These are phyloP conservation scores for Fragaria vesca DNA, from an alignment of 306 rosid species.

Conservation along the genomic window DNA sequence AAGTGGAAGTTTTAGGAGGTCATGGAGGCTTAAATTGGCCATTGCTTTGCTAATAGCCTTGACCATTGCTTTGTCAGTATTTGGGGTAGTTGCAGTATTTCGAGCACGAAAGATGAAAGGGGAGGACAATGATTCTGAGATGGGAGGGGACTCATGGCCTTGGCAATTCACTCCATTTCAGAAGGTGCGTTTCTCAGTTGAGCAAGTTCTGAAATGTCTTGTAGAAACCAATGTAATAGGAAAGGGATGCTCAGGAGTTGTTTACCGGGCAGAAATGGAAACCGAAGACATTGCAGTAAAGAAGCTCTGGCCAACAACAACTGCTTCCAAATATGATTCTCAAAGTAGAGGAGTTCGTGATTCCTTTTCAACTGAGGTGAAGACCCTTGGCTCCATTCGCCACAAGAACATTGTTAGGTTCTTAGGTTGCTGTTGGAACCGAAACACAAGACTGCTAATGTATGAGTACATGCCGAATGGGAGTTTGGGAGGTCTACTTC, in stretches of 20 bases:
- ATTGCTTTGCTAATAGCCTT: conserved; percentile 58
- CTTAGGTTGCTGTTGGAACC: conserved; percentile 85
- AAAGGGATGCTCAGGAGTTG: conserved; percentile 83
- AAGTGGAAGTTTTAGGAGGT: conserved; percentile 31
- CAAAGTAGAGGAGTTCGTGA: conserved; percentile 57
- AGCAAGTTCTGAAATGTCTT: conserved; percentile 62
- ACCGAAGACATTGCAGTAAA: conserved; percentile 77
- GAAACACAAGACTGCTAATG: conserved; percentile 66
- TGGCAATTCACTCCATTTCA: conserved; percentile 90
- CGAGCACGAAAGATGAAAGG: conserved; percentile 49
- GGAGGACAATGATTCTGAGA: conserved; percentile 65
- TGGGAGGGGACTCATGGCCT: conserved; percentile 66
- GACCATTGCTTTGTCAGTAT: conserved; percentile 51
- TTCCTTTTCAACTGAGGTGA: conserved; percentile 83
- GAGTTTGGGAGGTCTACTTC: conserved; percentile 78
- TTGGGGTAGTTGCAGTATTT: conserved; percentile 49
- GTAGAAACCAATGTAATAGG: conserved; percentile 79
- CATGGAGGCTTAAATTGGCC: conserved; percentile 49
- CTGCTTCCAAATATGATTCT: conserved; percentile 35
- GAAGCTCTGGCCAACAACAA: conserved; percentile 77
- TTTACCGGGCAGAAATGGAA: conserved; percentile 65
- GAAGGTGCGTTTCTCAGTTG: conserved; percentile 74
- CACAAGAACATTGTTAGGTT: conserved; percentile 92
- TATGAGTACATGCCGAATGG: conserved; percentile 91
- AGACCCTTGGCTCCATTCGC: conserved; percentile 80